These are phyloP conservation scores for Cotoneaster glaucophyllus DNA, from an alignment of 306 rosid genomes.

Conservation along the genomic window DNA sequence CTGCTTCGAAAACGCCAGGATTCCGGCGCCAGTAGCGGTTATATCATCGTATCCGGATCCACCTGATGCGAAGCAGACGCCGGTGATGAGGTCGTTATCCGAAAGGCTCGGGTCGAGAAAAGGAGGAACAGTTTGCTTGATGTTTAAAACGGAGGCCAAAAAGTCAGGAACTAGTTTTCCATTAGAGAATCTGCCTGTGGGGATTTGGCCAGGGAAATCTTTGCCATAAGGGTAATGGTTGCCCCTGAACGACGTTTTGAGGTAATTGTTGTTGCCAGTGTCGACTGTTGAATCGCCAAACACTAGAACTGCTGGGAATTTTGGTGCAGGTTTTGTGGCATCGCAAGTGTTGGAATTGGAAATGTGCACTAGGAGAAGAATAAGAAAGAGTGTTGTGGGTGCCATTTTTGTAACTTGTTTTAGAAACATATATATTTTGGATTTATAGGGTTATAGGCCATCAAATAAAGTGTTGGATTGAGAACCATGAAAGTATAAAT, in stretches of 20 bases:
- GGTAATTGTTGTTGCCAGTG: constrained; percentile 58
- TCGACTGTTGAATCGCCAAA: constrained; percentile 67
- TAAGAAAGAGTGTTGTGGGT: constrained; percentile 1
- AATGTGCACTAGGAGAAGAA: neutral
- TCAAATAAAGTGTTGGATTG: neutral
- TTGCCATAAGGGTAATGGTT: constrained; percentile 54
- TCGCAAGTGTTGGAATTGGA: constrained; percentile 17
- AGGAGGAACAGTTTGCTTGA: constrained; percentile 56
- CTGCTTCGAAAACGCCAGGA: constrained; percentile 40
- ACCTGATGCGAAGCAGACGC: constrained; percentile 59
- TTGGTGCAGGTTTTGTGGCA: constrained; percentile 12
- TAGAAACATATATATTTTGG: neutral
- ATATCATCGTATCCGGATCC: constrained; percentile 51
- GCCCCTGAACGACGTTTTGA: constrained; percentile 29
- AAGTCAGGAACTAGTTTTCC: constrained; percentile 58
- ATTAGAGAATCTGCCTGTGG: constrained; percentile 59
- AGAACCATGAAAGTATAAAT: neutral
- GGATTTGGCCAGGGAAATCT: constrained; percentile 45
- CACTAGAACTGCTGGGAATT: constrained; percentile 42
- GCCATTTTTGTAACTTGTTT: constrained; percentile 24
- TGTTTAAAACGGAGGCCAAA: constrained; percentile 32
- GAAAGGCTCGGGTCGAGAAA: constrained; percentile 40
- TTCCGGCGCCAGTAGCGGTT: constrained; percentile 20
- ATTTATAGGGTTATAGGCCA: neutral
- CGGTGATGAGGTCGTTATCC: constrained; percentile 36